Base-by-base conservation (phyloP, 441 rosid species). In the Biscutella auriculata region DNA sequence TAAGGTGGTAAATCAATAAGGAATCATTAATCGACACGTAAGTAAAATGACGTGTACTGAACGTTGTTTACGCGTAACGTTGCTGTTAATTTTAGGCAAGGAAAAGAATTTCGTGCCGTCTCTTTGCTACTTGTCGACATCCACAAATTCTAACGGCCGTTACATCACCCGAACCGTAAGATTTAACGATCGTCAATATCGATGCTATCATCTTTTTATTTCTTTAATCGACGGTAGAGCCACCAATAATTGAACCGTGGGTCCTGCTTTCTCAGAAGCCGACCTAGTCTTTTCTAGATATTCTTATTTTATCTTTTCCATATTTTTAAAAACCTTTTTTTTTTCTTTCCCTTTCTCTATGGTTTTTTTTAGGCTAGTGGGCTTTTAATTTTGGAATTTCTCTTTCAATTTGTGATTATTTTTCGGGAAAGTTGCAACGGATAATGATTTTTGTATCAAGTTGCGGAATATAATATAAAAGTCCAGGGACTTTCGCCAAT, bases 51-150 rank as follows among this genome's bases (percentile, higher is more conserved):
- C 44, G 60, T 56, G 68, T 54, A 10, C 14, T 55, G 19, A 5
- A 26, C 71, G 40, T 71, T 61, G 34, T 45, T 30, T 29, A 35
- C 37, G 60, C 67, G 74, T 58, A 34, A 64, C 2, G 45, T 25
- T 40, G 9, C 14, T 43, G 9, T 56, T 12, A 8, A 10, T 42
- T 13, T 45, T 28, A 29, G 65, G 61, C 15, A 0, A 47, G 34
- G 57, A 60, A 67, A 67, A 61, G 72, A 34, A 8, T 46, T 53
- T 16, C 15, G 54, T 62, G 47, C 62, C 72, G 67, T 67, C 6
- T 60, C 8, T 30, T 8, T n/a, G 43, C 1, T 4, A 29, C 57
- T 1, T 21, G 17, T 41, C 58, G 52, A 51, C 64, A 21, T 27
- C 60, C 42, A 51, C 35, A 26, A 19, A 3, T 40, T 50, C 6